A percentile compares a stretch with the other conserved stretches of the same genome.
These are phyloP conservation scores for Penicillium psychrosexuale DNA, from an alignment of 2,329 filamentous ascomycete species.

Conservation along the genomic window DNA sequence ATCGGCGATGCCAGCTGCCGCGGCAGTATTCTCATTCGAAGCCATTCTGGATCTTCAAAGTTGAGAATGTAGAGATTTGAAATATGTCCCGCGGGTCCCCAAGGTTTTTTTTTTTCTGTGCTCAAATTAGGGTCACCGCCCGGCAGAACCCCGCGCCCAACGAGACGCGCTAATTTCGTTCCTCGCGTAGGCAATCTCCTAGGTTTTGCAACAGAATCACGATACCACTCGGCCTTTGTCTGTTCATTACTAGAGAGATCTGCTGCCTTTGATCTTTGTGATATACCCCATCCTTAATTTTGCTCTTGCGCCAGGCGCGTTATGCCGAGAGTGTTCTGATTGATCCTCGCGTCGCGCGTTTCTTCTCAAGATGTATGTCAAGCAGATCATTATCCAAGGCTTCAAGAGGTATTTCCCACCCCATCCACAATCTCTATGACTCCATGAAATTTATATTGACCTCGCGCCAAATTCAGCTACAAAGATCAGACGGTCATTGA, in stretches of 20 bases:
- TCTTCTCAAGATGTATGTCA: slow-evolving; percentile 79
- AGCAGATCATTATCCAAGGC: slow-evolving; percentile 99
- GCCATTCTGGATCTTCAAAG: slow-evolving; percentile 23
- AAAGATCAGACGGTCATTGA: slow-evolving; percentile 99
- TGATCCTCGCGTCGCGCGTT: slow-evolving; percentile 31
- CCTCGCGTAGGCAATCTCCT: slow-evolving; percentile 15
- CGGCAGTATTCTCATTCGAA: slow-evolving; percentile 19
- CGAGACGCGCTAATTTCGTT: slow-evolving; percentile 25
- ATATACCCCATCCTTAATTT: not conserved
- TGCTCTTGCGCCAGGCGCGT: slow-evolving; percentile 20
- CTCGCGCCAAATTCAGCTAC: slow-evolving; percentile 61
- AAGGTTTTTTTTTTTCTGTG: slow-evolving; percentile 28
- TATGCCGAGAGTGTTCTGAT: slow-evolving; percentile 29
- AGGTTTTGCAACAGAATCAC: slow-evolving; percentile 13
- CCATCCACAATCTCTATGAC: not conserved
- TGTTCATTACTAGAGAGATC: slow-evolving; percentile 3
- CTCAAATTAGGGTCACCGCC: slow-evolving; percentile 28
- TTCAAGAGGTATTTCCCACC: slow-evolving; percentile 77
- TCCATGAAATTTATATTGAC: not conserved
- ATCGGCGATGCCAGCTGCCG: slow-evolving; percentile 39
- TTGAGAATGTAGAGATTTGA: slow-evolving; percentile 6
- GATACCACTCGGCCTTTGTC: slow-evolving; percentile 1
- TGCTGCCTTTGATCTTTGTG: not conserved
- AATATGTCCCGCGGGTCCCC: slow-evolving; percentile 11
- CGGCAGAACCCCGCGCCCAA: slow-evolving; percentile 38